These are phyloP conservation scores for Ramularia endophylla DNA, from an alignment of 2,329 filamentous ascomycete genomes.

Conservation along the genomic window DNA sequence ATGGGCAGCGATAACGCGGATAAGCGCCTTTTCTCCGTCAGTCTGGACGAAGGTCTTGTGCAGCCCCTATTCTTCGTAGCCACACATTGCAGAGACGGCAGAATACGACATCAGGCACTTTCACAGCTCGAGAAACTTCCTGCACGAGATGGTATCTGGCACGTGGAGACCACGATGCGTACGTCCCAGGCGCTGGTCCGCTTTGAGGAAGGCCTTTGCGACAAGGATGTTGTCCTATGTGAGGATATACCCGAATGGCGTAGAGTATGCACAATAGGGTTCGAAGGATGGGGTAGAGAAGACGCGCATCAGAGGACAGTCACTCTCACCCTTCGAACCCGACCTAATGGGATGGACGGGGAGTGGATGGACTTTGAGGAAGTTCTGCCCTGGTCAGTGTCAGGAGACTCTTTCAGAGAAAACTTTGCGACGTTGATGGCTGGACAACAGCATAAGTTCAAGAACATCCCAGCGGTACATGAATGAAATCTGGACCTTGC, in stretches of 20 bases:
- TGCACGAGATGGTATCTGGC: slow-evolving; percentile 22
- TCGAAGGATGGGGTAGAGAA: slow-evolving; percentile 21
- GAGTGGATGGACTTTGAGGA: slow-evolving; percentile 23
- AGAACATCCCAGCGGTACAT: too few relatives aligned
- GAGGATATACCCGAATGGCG: slow-evolving; percentile 29
- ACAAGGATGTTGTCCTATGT: slow-evolving; percentile 13
- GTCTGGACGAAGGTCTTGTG: slow-evolving; percentile 27
- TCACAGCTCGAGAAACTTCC: slow-evolving; percentile 21
- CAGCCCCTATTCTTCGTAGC: slow-evolving; percentile 25
- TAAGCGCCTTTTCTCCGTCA: slow-evolving; percentile 23
- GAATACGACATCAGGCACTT: slow-evolving; percentile 23
- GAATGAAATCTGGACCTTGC: too few relatives aligned
- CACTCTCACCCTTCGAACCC: slow-evolving; percentile 14
- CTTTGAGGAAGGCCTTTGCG: slow-evolving; percentile 22
- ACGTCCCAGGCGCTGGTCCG: slow-evolving; percentile 19
- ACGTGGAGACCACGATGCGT: slow-evolving; percentile 24
- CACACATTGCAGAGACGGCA: slow-evolving; percentile 26
- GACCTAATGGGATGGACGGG: slow-evolving; percentile 28
- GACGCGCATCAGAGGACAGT: slow-evolving; percentile 13
- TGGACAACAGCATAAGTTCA: too few relatives aligned
- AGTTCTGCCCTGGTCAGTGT: slow-evolving; percentile 20
- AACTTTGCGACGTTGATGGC: neutral
- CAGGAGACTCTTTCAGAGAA: slow-evolving; percentile 2
- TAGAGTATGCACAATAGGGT: slow-evolving; percentile 21
- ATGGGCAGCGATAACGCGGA: slow-evolving; percentile 25